Evolutionary conservation across 2,329 filamentous ascomycete genomes (phyloP).

Genomic region (Fusarium chaquense): DNA sequence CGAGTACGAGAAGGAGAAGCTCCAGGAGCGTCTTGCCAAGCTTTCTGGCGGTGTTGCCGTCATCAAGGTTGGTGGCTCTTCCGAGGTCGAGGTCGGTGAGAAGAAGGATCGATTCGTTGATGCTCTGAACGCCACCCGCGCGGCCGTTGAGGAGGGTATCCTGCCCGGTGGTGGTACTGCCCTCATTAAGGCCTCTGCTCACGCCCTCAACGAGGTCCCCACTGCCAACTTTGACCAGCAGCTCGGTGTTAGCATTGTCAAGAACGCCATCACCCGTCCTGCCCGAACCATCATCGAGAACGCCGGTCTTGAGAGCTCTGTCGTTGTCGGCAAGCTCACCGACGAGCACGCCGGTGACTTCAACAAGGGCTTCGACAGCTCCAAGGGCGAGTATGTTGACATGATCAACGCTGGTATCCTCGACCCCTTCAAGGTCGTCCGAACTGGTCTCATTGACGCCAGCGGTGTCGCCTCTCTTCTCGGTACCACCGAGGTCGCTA

Average conservation of each 20-base stretch:
- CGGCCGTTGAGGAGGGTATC: conserved; percentile 98
- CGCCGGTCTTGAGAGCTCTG: conserved; percentile 93
- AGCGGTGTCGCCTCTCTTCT: conserved; percentile 96
- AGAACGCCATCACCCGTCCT: conserved; percentile 96
- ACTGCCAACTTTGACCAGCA: conserved; percentile 98
- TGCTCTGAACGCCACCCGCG: conserved; percentile 96
- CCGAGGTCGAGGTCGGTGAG: conserved; percentile 98
- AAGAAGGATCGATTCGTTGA: conserved; percentile 99
- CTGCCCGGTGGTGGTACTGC: conserved; percentile 98
- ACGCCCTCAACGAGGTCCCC: conserved; percentile 87
- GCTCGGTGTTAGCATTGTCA: conserved; percentile 96
- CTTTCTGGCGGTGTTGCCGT: conserved; percentile 98
- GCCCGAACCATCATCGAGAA: conserved; percentile 98
- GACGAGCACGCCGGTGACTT: conserved; percentile 93
- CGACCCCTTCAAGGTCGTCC: conserved; percentile 99
- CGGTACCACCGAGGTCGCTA: conserved; percentile 97
- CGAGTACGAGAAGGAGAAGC: conserved; percentile 99
- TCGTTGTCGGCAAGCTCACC: conserved; percentile 97
- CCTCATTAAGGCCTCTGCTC: conserved; percentile 94
- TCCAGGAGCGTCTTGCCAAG: conserved; percentile 99
- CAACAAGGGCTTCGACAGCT: conserved; percentile 97
- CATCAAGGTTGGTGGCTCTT: conserved; percentile 98
- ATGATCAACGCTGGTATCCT: conserved; percentile 98
- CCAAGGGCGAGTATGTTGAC: conserved; percentile 98
- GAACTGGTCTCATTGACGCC: conserved; percentile 93